Base-by-base conservation (phyloP, 371 early-diverging fungal genomes). In the Mortierella sp. region DNA sequence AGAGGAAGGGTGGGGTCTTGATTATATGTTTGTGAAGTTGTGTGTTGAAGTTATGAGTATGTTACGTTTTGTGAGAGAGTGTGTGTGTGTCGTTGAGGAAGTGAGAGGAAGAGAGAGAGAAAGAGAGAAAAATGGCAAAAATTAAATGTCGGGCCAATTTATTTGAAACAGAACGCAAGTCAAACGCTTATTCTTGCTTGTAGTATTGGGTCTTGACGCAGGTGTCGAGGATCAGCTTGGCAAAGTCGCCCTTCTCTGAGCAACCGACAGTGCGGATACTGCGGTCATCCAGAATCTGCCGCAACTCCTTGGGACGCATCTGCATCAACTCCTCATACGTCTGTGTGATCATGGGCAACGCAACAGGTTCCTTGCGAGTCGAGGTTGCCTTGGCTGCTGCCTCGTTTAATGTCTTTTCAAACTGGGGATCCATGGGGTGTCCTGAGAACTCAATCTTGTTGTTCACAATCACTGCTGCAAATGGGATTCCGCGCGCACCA, bases 401-500 rank as follows among this genome's bases (percentile, higher is more conserved):
- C 1, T 77, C 74, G 24, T 78, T 82, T 38, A 85, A 35, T 8
- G 76, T 63, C 71, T 70, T 68, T 16, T 24, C 75, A 49, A 85
- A 85, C 14, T 81, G 48, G 14, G 85, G 85, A 54, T 85, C 85
- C 85, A 85, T 85, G 2, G 85, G 85, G 35, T 85, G 85, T n/a
- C 85, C 85, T 35, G 82, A 81, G 71, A 79, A 82, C 48, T 81
- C 77, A 70, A 85, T 81, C 79, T 81, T 85, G 75, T 85, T 85
- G 77, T 85, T 85, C 21, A 85, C 82, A 12, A 79, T 68, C 46
- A 85, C 77, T 5, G 85, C 82, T 3, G 85, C 81, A 55, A 85
- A 85, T 5, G 85, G 85, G 35, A 85, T 85, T 29, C 85, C 85
- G 29, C 79, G 81, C 16, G 81, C 82, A 4, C 85, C 85, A 44